Evolutionary conservation across 345 rosid species (phyloP).

Genomic region (Gossypium turneri): DNA sequence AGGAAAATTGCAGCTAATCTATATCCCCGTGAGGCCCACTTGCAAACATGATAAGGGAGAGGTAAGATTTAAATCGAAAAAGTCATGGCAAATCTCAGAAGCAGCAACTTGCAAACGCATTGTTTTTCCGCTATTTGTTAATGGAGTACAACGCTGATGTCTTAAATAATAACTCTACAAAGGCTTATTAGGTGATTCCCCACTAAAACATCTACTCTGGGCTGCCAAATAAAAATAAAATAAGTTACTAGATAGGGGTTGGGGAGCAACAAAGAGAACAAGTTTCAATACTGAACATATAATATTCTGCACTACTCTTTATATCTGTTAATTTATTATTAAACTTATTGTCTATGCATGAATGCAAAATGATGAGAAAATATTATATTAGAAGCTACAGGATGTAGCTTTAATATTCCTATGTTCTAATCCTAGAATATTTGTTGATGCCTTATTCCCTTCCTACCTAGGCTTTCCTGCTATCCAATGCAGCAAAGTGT

Average conservation of each 20-base stretch:
- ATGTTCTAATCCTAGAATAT: background rate
- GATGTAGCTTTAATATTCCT: background rate
- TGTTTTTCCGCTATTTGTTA: slow-evolving; percentile 16
- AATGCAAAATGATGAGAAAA: background rate
- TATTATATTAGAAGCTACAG: background rate
- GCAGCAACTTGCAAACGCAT: slow-evolving; percentile 44
- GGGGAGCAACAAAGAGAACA: slow-evolving; percentile 12
- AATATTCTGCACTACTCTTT: background rate
- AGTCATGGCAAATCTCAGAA: slow-evolving; percentile 33
- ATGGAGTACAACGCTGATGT: slow-evolving; percentile 19
- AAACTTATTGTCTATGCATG: background rate
- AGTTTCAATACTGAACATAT: slow-evolving; percentile 3
- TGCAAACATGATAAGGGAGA: slow-evolving; percentile 6
- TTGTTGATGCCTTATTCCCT: slow-evolving; percentile 7
- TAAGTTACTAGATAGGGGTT: background rate
- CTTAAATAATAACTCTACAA: background rate
- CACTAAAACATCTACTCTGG: slow-evolving; percentile 19
- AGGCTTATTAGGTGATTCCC: slow-evolving; percentile 32
- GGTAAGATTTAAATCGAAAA: slow-evolving; percentile 30
- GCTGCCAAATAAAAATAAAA: background rate
- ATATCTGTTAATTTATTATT: background rate
- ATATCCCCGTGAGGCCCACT: slow-evolving; percentile 23
- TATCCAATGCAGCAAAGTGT: background rate
- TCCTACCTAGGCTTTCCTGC: background rate
- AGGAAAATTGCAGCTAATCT: slow-evolving; percentile 9